phyloP scores from a whole-genome alignment of 139 green algal species.

The Chlorella ohadii region DNA sequence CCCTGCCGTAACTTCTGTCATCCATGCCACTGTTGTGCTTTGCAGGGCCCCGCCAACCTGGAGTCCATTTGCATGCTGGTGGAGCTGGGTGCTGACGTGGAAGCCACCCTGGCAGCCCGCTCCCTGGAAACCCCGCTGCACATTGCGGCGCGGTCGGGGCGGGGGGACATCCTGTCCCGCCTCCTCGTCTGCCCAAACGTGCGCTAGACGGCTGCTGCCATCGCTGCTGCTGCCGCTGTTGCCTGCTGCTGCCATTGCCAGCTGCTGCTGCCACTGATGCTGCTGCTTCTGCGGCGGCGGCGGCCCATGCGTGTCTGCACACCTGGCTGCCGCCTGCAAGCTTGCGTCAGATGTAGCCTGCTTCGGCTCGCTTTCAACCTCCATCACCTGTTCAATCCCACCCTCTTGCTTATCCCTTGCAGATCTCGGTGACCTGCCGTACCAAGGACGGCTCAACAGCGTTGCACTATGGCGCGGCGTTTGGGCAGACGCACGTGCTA shows the following conservation, averaged over 20 bases:
- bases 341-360: too few species aligned
- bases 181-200: too few species aligned
- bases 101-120: constrained; percentile 31
- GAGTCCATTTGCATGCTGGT: constrained; percentile 63
- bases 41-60: constrained; percentile 63
- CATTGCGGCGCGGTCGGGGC: constrained; percentile 61
- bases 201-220: too few species aligned
- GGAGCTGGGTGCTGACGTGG: constrained; percentile 57
- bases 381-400: too few species aligned
- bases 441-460: constrained; percentile 65
- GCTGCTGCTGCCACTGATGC: not conserved
- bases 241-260: too few species aligned
- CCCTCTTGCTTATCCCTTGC: not conserved
- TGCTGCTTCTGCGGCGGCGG: too few species aligned
- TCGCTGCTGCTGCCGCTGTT: too few species aligned
- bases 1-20: too few species aligned
- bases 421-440: constrained; percentile 20
- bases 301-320: too few species aligned
- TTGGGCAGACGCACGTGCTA: constrained; percentile 64
- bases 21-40: too few species aligned
- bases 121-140: constrained; percentile 66
- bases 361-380: too few species aligned
- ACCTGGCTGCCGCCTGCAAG: too few species aligned
- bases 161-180: constrained; percentile 44
- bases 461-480: constrained; percentile 70